Evolutionary conservation across 1,284 basidiomycete species (phyloP), one percentile per base, ranked within the genome.

Genomic region (Mycosarcoma maydis): DNA sequence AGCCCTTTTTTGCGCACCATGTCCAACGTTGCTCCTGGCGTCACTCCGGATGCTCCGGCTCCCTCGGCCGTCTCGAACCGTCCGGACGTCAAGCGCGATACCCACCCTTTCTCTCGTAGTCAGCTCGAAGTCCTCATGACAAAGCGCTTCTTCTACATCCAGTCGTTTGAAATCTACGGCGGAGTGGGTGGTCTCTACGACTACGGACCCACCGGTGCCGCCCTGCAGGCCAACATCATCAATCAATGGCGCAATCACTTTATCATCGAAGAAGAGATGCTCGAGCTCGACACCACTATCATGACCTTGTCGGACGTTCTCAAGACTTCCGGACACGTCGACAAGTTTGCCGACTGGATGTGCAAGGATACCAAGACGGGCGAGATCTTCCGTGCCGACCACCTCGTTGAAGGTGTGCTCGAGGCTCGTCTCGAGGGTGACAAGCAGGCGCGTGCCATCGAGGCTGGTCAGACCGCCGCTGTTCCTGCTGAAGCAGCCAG

Each of bases 271-370:
- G 95, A 99, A 82, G 89, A 93, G 85, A 99, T 98, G 96, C 89
- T 96, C 75, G 95, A 98, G 84, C 88, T 98, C 71, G 95, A 98
- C 82, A 98, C 94, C 24, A 98, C 96, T 36, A 90, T 96, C 84
- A 95, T 98, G 90, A 98, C 95, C 0, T 90, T 94, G 24, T 87
- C 91, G 1, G 87, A 94, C 14, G 95, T 99, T 6, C 94, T 98
- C 83, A 95, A 98, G 84, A 91, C 95, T 0, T 98, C 94, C 27
- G 96, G 96, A 30, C 96, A 98, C 84, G 96, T 98, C 55, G 95
- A 95, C 64, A 89, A 95, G 77, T 99, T 98, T 80, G 91, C 95
- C 17, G 96, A 98, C 82, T 98, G 94, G 94, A 98, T 98, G 96
- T 91, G 92, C 82, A 96, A 96, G 85, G 96, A 99, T 79, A 84